phyloP scores from a whole-genome alignment of 257 asterid species.

The Capsicum rhomboideum region DNA sequence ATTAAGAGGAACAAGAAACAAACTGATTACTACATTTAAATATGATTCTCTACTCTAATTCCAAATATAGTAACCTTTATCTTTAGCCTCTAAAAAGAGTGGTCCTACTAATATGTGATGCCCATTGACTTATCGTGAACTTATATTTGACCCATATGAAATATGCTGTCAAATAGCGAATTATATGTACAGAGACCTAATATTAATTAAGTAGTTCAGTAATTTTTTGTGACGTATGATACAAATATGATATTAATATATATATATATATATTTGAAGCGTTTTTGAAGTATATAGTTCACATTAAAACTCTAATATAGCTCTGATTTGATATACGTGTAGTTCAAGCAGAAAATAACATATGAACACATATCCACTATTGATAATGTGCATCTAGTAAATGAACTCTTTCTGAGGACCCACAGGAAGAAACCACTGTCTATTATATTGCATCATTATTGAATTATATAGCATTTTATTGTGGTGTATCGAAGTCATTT shows the following conservation, averaged over 20 bases:
- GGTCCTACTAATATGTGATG: not conserved
- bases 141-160: not conserved
- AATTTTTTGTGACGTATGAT: not conserved
- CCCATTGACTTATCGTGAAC: not conserved
- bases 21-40: not conserved
- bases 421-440: not conserved
- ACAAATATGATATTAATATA: not conserved
- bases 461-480: not conserved
- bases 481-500: not conserved
- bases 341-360: not conserved
- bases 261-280: not conserved
- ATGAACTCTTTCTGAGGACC: not conserved
- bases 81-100: not conserved
- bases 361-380: not conserved
- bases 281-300: not conserved
- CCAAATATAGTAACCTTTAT: not conserved
- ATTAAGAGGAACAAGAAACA: slow-evolving; percentile 4
- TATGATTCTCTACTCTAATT: not conserved
- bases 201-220: not conserved
- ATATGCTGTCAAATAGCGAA: not conserved
- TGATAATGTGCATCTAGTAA: not conserved
- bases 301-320: not conserved
- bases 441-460: not conserved
- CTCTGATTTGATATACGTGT: not conserved
- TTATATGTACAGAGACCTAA: not conserved